Evolutionary conservation across 2,329 filamentous ascomycete species (phyloP).

Genomic region (Epichloe gansuensis): DNA sequence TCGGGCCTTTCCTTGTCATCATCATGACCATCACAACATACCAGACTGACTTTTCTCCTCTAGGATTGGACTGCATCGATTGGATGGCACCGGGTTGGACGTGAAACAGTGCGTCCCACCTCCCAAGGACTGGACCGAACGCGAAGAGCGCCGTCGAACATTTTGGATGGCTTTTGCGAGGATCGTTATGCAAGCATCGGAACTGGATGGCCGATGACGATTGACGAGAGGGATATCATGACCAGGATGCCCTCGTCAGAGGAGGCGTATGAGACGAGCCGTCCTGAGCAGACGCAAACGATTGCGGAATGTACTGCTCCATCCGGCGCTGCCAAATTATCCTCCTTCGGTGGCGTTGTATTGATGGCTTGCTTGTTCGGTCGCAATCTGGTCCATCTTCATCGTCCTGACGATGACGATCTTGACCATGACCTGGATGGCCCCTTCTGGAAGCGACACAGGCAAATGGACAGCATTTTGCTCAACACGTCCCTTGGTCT

Average conservation of each 20-base stretch:
- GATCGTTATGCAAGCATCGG: constrained; percentile 93
- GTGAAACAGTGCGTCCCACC: constrained; percentile 86
- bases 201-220: constrained; percentile 90
- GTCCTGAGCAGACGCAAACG: constrained; percentile 57
- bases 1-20: not conserved
- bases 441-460: constrained; percentile 90
- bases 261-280: constrained; percentile 72
- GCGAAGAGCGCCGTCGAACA: constrained; percentile 78
- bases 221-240: constrained; percentile 84
- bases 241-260: constrained; percentile 77
- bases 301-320: constrained; percentile 59
- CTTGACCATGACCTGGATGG: constrained; percentile 81
- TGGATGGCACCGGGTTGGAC: constrained; percentile 73
- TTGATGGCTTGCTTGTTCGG: constrained; percentile 86
- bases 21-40: not conserved
- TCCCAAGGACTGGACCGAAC: constrained; percentile 85
- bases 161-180: constrained; percentile 87
- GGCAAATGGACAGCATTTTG: constrained; percentile 78
- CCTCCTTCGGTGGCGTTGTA: constrained; percentile 67
- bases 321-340: constrained; percentile 60
- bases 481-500: constrained; percentile 76
- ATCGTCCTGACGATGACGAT: constrained; percentile 72
- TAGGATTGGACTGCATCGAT: constrained; percentile 83
- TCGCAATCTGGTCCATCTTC: constrained; percentile 79
- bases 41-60: constrained; percentile 16